Percentiles rank a stretch among this genome's conserved stretches.
Evolutionary conservation across 305 asterid genomes (phyloP).

Genomic region (Solanum hybrid): DNA sequence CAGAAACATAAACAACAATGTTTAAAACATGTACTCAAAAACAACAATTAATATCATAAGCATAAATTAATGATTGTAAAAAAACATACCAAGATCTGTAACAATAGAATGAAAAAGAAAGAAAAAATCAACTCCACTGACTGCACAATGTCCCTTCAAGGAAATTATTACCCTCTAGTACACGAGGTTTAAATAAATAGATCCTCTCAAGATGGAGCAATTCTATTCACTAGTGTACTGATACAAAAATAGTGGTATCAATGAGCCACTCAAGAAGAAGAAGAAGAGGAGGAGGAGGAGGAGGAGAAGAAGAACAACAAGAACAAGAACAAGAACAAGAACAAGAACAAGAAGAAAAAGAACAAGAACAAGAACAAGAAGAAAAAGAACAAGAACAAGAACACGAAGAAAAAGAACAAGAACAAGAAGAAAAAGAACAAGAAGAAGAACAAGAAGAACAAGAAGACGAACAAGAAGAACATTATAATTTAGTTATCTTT

Average conservation of each 20-base stretch:
- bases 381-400: too few relatives aligned
- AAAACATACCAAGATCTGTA: background rate
- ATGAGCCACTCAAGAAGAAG: background rate
- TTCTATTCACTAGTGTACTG: background rate
- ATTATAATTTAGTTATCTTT: background rate
- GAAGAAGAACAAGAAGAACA: too few relatives aligned
- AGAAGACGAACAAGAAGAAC: too few relatives aligned
- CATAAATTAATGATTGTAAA: background rate
- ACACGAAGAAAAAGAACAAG: too few relatives aligned
- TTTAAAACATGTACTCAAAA: too few relatives aligned
- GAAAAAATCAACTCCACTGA: background rate
- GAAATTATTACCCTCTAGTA: background rate
- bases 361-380: too few relatives aligned
- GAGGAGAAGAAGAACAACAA: too few relatives aligned
- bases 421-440: too few relatives aligned
- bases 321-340: too few relatives aligned
- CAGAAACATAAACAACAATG: background rate
- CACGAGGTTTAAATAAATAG: background rate
- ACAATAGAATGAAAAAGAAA: background rate
- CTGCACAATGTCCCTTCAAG: background rate
- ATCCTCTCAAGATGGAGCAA: background rate
- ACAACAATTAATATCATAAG: background rate
- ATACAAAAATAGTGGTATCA: background rate
- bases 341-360: too few relatives aligned
- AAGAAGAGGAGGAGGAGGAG: rapidly evolving